These are phyloP conservation scores for Sphagnurus paluster DNA, from an alignment of 1,284 basidiomycete genomes.

Conservation along the genomic window DNA sequence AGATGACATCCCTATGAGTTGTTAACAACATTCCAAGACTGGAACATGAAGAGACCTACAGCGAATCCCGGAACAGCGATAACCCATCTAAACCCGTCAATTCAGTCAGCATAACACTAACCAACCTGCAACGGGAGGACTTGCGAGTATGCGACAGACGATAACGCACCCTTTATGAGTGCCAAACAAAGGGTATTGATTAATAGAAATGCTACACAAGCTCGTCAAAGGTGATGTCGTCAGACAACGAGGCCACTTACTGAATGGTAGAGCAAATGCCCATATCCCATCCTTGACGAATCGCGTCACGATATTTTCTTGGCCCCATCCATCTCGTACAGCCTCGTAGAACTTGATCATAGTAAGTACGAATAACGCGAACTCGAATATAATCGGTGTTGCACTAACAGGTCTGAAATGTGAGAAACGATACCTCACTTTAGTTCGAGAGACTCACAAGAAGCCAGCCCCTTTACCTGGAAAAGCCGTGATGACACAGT, in stretches of 20 bases:
- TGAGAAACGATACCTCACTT: not conserved
- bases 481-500: conserved; percentile 21
- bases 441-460: conserved; percentile 16
- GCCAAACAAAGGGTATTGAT: conserved; percentile 22
- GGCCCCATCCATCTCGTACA: conserved; percentile 24
- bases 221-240: not conserved
- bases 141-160: conserved; percentile 24
- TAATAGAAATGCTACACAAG: conserved; percentile 17
- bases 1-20: conserved; percentile 21
- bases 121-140: conserved; percentile 3
- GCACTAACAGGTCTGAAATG: conserved; percentile 10
- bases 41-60: conserved; percentile 7
- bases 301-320: conserved; percentile 21
- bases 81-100: conserved; percentile 21
- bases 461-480: conserved; percentile 19
- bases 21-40: not conserved
- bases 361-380: conserved; percentile 22
- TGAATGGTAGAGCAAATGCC: conserved; percentile 27
- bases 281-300: conserved; percentile 29
- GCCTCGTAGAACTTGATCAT: conserved; percentile 25
- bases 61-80: conserved; percentile 27
- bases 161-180: conserved; percentile 15
- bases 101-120: not conserved
- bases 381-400: conserved; percentile 22
- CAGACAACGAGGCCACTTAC: conserved; percentile 10